Base-by-base conservation (phyloP, 1,139 yeast species). In the Casaregolazyma suthepensis region DNA sequence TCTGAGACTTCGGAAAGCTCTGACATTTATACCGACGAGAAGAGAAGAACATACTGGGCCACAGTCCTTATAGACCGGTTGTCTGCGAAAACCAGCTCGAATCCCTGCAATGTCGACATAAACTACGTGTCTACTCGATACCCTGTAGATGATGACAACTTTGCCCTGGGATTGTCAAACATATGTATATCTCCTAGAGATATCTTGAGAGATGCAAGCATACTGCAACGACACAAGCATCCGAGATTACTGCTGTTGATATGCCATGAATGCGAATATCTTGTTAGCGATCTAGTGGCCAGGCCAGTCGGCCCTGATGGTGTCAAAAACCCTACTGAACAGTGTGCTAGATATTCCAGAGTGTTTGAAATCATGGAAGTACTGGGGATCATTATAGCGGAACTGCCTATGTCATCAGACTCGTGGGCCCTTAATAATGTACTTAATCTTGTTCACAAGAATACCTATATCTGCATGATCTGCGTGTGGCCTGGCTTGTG, bases 81-180 rank as follows among this genome's bases (percentile, higher is more conserved):
- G 13, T 47, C 38, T 7, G 42, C 42, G 3, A 12, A 31, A 23
- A 31, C 37, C 5, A 38, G 31, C 7, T 43, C 45, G 3, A 38
- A 29, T 29, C 35, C 45, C 20, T 20, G 37, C 9, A 17, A 18
- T 3, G 20, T 40, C 5, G 18, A 29, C n/a, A 38, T 47, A n/a
- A 17, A 12, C 3, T 43, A 47, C 20, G 29, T 47, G 9, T 47
- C 23, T 22, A 19, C 22, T 19, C 19, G 35, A 37, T 29, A 38
- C 12, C 50, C 50, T 12, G 42, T 47, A 3, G 50, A 47, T 10
- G 50, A 47, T 31, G 50, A 37, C 20, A 37, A 35, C 1, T 47
- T 47, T 31, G 12, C 15, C 22, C 40, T 5, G 7, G 50, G 45
- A 12, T 17, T 38, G 37, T 45, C 50, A 15, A 22, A 43, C n/a